A percentile compares a stretch with the other conserved stretches of the same genome.
Evolutionary conservation across 2,329 filamentous ascomycete species (phyloP).

Genomic region (Trichoderma pleuroti): DNA sequence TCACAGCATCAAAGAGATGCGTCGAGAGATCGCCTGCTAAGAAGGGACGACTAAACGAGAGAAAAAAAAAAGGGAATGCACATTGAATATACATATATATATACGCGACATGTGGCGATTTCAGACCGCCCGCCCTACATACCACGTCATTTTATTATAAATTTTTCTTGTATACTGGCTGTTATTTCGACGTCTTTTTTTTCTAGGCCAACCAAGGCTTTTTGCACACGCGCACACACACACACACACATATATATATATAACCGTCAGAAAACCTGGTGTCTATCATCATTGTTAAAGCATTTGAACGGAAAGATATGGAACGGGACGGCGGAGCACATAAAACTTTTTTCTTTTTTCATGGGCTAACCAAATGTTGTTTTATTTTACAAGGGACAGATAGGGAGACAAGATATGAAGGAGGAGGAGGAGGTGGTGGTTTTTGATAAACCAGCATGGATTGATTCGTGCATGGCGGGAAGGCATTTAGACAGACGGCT

Average conservation of each 20-base stretch:
- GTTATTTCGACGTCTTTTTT: not conserved
- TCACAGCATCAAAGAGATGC: constrained; percentile 19
- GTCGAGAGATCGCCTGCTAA: not conserved
- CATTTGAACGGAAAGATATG: not conserved
- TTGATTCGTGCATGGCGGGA: not conserved
- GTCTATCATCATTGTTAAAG: not conserved
- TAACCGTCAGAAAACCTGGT: not conserved
- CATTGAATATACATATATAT: not conserved
- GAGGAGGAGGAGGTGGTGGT: not conserved
- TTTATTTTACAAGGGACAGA: not conserved
- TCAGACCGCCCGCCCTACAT: not conserved
- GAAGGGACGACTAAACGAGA: not conserved
- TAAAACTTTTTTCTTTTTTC: not conserved
- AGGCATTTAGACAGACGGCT: constrained; percentile 4
- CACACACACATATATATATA: not conserved
- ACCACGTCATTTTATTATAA: not conserved
- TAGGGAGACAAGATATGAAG: not conserved
- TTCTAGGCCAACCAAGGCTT: not conserved
- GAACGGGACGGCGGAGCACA: not conserved
- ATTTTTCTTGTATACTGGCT: not conserved
- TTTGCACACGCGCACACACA: not conserved
- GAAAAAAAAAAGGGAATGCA: not conserved
- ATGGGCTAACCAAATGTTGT: not conserved
- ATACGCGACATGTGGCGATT: not conserved
- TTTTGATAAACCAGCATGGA: not conserved